Base-by-base conservation (phyloP, 495 filamentous ascomycete genomes). In the Aspergillus ostianus region DNA sequence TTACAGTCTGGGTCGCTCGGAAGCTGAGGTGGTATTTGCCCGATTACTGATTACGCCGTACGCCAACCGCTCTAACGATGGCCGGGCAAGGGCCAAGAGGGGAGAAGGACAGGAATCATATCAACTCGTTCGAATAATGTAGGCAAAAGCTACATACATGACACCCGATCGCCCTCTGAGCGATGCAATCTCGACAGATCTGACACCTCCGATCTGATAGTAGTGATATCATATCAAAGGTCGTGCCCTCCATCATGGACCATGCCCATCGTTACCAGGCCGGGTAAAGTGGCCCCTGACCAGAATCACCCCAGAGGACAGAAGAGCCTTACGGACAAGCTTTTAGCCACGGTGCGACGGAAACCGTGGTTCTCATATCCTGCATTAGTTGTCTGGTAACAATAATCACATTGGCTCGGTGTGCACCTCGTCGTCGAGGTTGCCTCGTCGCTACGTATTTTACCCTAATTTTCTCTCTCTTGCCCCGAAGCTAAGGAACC, bases 251-350 rank as follows among this genome's bases (percentile, higher is more conserved):
- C 12, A 48, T 17, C 36, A 56, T 26, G 46, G 17, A 52, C 54
- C 49, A 58, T 52, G 65, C 19, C 56, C 41, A 67, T 62, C 57
- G 23, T 52, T 67, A 51, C 65, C 59, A 4, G 46, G 50, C 57
- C 20, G 6, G 61, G 59, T 56, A 56, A 57, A 49, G 56, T 47
- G 51, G 30, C 58, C 55, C 56, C 56, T 60, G 32, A 47, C 51
- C 53, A 57, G 52, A 53, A 56, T 36, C 61, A 57, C 58, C 50
- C 50, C 50, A 52, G 50, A 52, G 23, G 36, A 10, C 55, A 61
- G 57, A 54, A 58, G 58, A 64, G 65, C 57, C 65, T 56, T 62
- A 61, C 61, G 62, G 65, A 64, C 65, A 67, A 67, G 65, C 65
- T 67, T 67, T 67, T 67, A 65, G 60, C 65, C 65, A 67, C 62